Base-by-base conservation (phyloP, 768 basidiomycete species). In the Pleurotus pulmonarius region DNA sequence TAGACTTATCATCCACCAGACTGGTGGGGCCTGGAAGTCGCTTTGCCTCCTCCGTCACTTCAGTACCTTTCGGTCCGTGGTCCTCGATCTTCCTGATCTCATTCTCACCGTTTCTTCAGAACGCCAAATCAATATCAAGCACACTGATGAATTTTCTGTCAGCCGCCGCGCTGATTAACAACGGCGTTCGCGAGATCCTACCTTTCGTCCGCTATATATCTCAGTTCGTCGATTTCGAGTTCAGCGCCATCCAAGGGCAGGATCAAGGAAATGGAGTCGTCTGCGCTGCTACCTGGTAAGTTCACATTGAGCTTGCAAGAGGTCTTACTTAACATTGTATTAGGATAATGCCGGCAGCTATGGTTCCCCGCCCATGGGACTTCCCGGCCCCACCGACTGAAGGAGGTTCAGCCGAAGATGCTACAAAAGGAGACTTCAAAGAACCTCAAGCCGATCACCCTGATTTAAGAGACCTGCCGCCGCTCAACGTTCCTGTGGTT, bases 21-120 rank as follows among this genome's bases (percentile, higher is more conserved):
- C 69, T 94, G 92, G 92, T 95, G 92, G 92, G 92, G 92, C 12
- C 73, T 91, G 11, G 92, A 95, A 65, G 55, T 94, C 0, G 77
- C 84, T 37, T 75, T 95, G 24, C 92, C 93, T 3, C 80, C 85
- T 16, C 81, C 90, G 1, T 81, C 90, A 1, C 63, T 95, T 37
- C 65, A 64, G 25, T 80, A 83, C 64, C 77, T 95, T 16, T 67
- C 71, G 45, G 84, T 86, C 84, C 74, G n/a, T 40, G 3, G 22
- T 1, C n/a, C n/a, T 47, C 38, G 2, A 11, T 3, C 41, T 59
- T 12, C 7, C 20, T 16, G 20, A 43, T 60, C n/a, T 12, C 38
- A 7, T 39, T 24, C 29, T 16, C 48, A 6, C 12, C 24, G 59
- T 8, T 59, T 4, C n/a, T 47, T 26, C 61, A 88, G 87, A 76